phyloP scores from a whole-genome alignment of 23 red algal genomes.

The Chondrus crispus region DNA sequence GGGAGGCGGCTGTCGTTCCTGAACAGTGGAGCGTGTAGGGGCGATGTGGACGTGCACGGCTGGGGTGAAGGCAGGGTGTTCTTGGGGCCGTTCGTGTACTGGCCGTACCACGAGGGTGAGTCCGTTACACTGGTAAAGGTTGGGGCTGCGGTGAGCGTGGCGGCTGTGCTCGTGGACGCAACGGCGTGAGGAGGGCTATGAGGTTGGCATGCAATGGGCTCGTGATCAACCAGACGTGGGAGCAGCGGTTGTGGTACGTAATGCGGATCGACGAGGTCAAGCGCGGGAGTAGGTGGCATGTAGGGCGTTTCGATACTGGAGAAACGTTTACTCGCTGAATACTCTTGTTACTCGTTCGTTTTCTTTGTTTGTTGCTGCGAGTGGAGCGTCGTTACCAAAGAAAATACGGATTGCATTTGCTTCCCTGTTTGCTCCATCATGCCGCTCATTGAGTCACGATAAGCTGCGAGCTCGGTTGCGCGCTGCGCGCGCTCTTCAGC shows the following conservation, averaged over 20 bases:
- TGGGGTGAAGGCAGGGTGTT: no score
- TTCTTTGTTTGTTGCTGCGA: no score
- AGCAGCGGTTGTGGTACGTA: background rate
- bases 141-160: background rate
- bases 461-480: no score
- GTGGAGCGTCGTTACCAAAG: no score
- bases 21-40: background rate
- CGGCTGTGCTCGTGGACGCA: background rate
- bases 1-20: background rate
- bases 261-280: background rate
- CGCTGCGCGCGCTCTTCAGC: no score
- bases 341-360: no score
- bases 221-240: background rate
- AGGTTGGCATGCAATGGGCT: background rate
- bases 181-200: background rate
- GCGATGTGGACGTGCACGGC: background rate
- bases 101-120: background rate
- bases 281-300: no score
- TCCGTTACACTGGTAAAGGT: background rate
- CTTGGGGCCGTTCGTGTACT: background rate
- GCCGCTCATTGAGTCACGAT: no score
- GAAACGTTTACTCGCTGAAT: no score
- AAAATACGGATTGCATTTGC: no score
- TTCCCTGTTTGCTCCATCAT: no score
- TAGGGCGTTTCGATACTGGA: no score